phyloP scores from a whole-genome alignment of 495 filamentous ascomycete genomes.

The Aspergillus nidulans region DNA sequence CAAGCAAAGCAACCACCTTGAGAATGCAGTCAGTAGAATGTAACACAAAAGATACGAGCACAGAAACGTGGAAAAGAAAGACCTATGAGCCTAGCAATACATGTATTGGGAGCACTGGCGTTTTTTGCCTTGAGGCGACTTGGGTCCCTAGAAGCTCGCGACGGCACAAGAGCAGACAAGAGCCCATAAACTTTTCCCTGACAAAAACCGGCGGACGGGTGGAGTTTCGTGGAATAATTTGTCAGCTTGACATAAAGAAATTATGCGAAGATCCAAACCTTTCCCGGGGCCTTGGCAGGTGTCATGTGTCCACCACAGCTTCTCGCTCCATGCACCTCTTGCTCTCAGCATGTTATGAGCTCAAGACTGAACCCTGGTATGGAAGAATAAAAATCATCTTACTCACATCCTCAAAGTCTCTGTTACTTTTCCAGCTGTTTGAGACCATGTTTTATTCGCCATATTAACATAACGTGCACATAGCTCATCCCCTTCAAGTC shows the following conservation, averaged over 20 bases:
- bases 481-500: neutral
- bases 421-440: neutral
- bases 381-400: no score
- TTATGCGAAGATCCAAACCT: neutral
- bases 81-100: neutral
- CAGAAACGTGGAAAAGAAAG: neutral
- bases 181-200: neutral
- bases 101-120: neutral
- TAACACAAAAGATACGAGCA: neutral
- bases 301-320: slow-evolving; percentile 5
- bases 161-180: neutral
- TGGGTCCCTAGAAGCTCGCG: neutral
- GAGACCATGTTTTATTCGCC: neutral
- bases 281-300: neutral
- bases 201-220: neutral
- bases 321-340: neutral
- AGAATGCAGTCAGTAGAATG: neutral
- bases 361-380: no score
- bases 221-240: neutral
- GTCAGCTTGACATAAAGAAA: neutral
- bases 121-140: neutral
- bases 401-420: no score
- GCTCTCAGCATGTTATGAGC: neutral
- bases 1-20: neutral
- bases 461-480: neutral